Evolutionary conservation across 163 green algal genomes (phyloP).

Genomic region (Prototheca cutis): DNA sequence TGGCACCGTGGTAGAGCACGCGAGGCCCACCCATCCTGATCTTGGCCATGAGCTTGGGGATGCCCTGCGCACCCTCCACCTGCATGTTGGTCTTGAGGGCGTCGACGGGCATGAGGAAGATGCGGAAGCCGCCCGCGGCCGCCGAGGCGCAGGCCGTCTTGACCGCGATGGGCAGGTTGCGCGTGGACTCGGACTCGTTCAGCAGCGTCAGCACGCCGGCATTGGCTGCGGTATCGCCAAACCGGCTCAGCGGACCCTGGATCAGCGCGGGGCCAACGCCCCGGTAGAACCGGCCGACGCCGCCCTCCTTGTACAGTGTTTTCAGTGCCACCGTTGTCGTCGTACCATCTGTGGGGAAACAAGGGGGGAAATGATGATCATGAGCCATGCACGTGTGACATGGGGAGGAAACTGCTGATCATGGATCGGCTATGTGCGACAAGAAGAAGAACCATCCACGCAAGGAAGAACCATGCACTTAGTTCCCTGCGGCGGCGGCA

Average conservation of each 20-base stretch:
- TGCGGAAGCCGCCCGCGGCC: conserved; percentile 65
- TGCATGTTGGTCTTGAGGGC: conserved; percentile 90
- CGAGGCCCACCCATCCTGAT: conserved; percentile 34
- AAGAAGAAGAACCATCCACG: too few relatives aligned
- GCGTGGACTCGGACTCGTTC: conserved; percentile 43
- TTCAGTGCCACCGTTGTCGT: conserved; percentile 55
- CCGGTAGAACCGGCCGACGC: conserved; percentile 81
- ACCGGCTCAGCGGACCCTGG: conserved; percentile 76
- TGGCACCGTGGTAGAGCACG: conserved; percentile 78
- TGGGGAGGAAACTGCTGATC: too few relatives aligned
- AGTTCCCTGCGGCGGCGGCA: too few relatives aligned
- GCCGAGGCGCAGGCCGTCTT: conserved; percentile 71
- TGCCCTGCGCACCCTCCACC: conserved; percentile 64
- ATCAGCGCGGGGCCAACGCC: conserved; percentile 71
- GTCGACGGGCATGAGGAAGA: conserved; percentile 87
- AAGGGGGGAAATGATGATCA: too few relatives aligned
- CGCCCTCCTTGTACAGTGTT: conserved; percentile 76
- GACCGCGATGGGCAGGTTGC: conserved; percentile 30
- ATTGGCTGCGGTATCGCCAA: conserved; percentile 90
- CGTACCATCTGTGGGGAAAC: conserved; percentile 52
- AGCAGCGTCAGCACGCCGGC: conserved; percentile 67
- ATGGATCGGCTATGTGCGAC: too few relatives aligned
- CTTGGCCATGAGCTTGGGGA: conserved; percentile 41
- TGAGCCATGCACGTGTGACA: too few relatives aligned
- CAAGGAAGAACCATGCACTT: too few relatives aligned